phyloP scores from a whole-genome alignment of 139 green algal genomes.

The Chlorella sp. region DNA sequence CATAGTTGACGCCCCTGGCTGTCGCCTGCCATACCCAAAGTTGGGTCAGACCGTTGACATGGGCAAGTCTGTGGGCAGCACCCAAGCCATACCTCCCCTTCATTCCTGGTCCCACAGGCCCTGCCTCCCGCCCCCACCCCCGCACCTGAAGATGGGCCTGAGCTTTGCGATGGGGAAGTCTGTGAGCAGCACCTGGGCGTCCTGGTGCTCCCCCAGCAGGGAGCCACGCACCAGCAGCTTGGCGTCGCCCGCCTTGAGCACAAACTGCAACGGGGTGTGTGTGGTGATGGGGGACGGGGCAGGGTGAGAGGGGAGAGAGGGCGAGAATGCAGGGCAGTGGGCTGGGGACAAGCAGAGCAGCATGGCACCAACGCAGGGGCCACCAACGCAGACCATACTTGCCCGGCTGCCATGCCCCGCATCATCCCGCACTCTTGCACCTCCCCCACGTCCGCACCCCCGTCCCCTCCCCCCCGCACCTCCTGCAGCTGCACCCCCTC shows the following conservation, averaged over 20 bases:
- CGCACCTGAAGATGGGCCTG: conserved; percentile 67
- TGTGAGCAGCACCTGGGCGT: conserved; percentile 76
- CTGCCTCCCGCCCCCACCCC: not conserved
- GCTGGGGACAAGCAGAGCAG: not conserved
- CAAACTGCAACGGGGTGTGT: conserved; percentile 23
- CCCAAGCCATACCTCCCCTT: not conserved
- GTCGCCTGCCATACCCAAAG: too few species aligned
- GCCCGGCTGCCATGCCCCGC: not conserved
- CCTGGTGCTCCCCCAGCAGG: conserved; percentile 80
- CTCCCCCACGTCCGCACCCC: not conserved
- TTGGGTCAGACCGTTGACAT: too few species aligned
- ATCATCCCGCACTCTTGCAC: not conserved
- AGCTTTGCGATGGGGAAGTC: conserved; percentile 86
- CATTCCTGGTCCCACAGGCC: not conserved
- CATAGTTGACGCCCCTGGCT: too few species aligned
- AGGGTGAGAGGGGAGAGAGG: not conserved
- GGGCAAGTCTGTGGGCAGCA: not conserved
- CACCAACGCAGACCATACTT: not conserved
- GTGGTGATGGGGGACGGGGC: not conserved
- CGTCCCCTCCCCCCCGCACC: conserved; percentile 10
- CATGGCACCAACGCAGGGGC: not conserved
- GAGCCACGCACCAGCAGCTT: conserved; percentile 59
- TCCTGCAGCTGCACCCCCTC: conserved; percentile 90
- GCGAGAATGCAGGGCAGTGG: not conserved
- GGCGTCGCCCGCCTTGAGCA: conserved; percentile 47